Evolutionary conservation across 2,329 filamentous ascomycete genomes (phyloP), one percentile per base, ranked within the genome.

Genomic region (Cercospora beticola): DNA sequence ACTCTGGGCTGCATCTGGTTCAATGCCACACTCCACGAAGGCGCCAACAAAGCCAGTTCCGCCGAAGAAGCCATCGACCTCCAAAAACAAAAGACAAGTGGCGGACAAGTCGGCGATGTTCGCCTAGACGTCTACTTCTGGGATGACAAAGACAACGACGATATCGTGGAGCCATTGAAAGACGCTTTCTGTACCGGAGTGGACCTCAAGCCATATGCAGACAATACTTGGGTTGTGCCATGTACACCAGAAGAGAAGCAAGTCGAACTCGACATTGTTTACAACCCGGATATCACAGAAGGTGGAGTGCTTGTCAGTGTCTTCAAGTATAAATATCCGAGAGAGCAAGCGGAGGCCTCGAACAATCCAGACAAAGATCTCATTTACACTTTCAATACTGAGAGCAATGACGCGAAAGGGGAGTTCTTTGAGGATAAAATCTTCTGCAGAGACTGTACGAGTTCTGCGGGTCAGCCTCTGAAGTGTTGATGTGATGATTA

Each of bases 11-110:
- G 69, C 66, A 54, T 71, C 64, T 60, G 61, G 43, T 71, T 71
- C 69, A 71, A 71, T 54, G 69, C 66, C 36, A 68, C 66, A 43
- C 69, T 71, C 33, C 66, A 68, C 64, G 14, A 62, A 18, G 69
- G 69, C 21, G 33, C 69, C 23, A 54, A 63, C 10, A 21, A 28
- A 1, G 69, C 69, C 60, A 46, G 16, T 9, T 62, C 52, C 12
- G 69, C 69, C 10, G 18, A 68, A 7, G 64, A 67, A 9, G 69
- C 62, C 43, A 54, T 68, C 33, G 3, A 62, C 6, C 21, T 68
- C 30, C 40, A 36, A 16, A 40, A 70, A 26, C 4, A 64, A 33
- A 18, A 66, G 26, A 18, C 58, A 26, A 33, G 3, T 7, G 40
- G 54, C 30, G 12, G 33, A 23, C 23, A 31, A 5, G 30, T 63